Evolutionary conservation across 2,329 filamentous ascomycete genomes (phyloP).

Genomic region (Penicillium sp.): DNA sequence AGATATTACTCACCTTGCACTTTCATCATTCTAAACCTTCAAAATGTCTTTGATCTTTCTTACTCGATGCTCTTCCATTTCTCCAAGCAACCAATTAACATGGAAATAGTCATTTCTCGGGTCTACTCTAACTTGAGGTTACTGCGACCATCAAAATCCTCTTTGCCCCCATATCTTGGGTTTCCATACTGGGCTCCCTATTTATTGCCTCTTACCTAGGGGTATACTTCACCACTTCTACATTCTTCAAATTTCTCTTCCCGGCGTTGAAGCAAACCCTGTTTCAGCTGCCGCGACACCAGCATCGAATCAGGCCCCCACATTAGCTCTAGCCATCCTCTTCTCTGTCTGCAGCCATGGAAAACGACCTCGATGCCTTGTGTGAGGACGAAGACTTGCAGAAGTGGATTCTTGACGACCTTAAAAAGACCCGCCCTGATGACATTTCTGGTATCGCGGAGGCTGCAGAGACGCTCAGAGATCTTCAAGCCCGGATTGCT

Average conservation of each 20-base stretch:
- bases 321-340: neutral
- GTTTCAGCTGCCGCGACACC: neutral
- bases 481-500: slow-evolving; percentile 24
- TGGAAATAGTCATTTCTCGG: neutral
- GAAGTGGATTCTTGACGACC: slow-evolving; percentile 28
- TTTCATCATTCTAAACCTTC: neutral
- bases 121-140: neutral
- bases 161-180: neutral
- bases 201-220: neutral
- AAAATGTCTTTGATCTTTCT: neutral
- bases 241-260: neutral
- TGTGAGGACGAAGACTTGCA: slow-evolving; percentile 32
- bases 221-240: neutral
- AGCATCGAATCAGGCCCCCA: neutral
- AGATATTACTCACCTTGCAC: neutral
- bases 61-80: neutral
- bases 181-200: neutral
- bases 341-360: slow-evolving; percentile 14
- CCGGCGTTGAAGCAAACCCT: neutral
- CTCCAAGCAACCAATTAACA: neutral
- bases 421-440: slow-evolving; percentile 24
- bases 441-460: slow-evolving; percentile 26
- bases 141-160: neutral
- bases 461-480: slow-evolving; percentile 22
- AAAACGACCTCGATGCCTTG: slow-evolving; percentile 28